Base-by-base conservation (phyloP, 2,329 filamentous ascomycete species). In the Talaromyces marneffei region DNA sequence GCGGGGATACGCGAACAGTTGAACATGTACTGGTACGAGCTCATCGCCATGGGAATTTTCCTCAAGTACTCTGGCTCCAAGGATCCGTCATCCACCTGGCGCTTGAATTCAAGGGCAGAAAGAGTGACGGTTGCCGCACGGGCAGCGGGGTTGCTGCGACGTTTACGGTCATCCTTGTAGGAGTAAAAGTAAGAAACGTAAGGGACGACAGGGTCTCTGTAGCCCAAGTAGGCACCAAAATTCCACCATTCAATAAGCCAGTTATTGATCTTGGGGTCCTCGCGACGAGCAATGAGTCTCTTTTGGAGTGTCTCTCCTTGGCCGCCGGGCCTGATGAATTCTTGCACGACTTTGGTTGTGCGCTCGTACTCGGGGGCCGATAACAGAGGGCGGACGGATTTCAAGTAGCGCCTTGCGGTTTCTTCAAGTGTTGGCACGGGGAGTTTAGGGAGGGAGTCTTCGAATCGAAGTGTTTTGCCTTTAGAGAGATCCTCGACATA, bases 171-270 rank as follows among this genome's bases (percentile, higher is more conserved):
- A 77, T 99, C 94, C 67, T 91, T 87, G 80, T 97, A 93, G 60
- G 92, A 97, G 82, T 99, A 99, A 81, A 99, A 99, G 84, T 99
- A 99, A 77, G 91, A 96, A 71, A 99, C 94, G 74, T 97, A 99
- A 64, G 94, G 94, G 18, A 97, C 90, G 52, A 99, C 91, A 10
- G 94, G 94, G 75, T 97, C 94, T 67, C 93, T 89, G 81, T 97
- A 97, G 66, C 80, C 84, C 66, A 99, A 86, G 78, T 99, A 99
- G 62, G 94, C 94, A 4, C 87, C 86, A 58, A 96, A 86, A 75
- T 99, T 97, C 94, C 94, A 99, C 94, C 94, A 99, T 69, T 99
- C 93, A 68, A 89, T 87, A 61, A 99, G 83, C 94, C 94, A 99
- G 79, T 97, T 99, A 80, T 89, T 91, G 73, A 84, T 79, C 65